Percentiles rank a stretch among this genome's conserved stretches.
Conservation (phyloP, 2,329 filamentous ascomycete species). For the Talaromyces pinophilus region DNA sequence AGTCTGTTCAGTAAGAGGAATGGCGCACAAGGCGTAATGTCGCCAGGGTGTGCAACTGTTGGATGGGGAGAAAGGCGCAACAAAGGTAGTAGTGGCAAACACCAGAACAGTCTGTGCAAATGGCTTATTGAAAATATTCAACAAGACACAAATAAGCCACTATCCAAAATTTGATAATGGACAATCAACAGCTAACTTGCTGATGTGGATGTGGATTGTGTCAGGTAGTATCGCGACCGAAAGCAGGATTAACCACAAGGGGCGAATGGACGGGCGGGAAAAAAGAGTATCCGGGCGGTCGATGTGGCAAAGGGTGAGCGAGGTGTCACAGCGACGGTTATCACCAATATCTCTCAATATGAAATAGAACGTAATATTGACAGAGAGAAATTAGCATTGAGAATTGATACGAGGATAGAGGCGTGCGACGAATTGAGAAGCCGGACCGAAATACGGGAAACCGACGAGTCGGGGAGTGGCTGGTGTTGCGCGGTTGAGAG, state of each 20-base stretch:
- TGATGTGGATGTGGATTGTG: not conserved
- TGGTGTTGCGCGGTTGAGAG: not conserved
- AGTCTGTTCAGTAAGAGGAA: slow-evolving; percentile 24
- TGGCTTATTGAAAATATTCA: not conserved
- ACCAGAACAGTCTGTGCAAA: not conserved
- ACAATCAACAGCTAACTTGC: not conserved
- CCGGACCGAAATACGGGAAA: not conserved
- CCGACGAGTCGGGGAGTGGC: not conserved
- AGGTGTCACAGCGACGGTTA: not conserved
- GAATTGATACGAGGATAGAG: not conserved
- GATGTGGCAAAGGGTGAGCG: slow-evolving; percentile 12
- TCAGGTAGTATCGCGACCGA: slow-evolving; percentile 19
- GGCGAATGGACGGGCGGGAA: slow-evolving; percentile 5
- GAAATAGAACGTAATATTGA: not conserved
- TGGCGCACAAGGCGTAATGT: slow-evolving; percentile 7
- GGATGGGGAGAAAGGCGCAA: not conserved
- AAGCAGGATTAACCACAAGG: slow-evolving; percentile 28
- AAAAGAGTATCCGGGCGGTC: slow-evolving; percentile 7
- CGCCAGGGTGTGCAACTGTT: slow-evolving; percentile 4
- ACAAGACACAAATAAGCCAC: not conserved
- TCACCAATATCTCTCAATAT: not conserved
- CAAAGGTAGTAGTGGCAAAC: not conserved
- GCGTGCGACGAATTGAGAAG: not conserved
- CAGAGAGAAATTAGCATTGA: not conserved
- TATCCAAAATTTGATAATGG: not conserved